Base-by-base conservation (phyloP, 1,284 basidiomycete species). In the Fereydounia khargensis region DNA sequence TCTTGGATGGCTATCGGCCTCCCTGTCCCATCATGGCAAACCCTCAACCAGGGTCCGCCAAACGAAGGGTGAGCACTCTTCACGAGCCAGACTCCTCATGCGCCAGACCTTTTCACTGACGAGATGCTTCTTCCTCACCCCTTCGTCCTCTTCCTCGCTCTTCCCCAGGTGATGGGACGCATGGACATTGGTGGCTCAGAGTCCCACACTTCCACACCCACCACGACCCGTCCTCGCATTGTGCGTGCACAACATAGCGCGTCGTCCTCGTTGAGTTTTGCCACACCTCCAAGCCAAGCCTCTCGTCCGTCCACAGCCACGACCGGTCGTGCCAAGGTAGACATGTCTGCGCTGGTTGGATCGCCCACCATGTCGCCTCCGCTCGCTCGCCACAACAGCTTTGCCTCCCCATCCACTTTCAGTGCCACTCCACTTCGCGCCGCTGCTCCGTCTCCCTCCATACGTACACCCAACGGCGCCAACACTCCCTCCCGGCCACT, bases 131-230 rank as follows among this genome's bases (percentile, higher is more conserved):
- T n/a, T n/a, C n/a, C n/a, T n/a, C n/a, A n/a, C n/a, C n/a, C n/a
- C n/a, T n/a, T n/a, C n/a, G n/a, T n/a, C n/a, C n/a, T n/a, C n/a
- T n/a, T n/a, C n/a, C n/a, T n/a, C n/a, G n/a, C n/a, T n/a, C n/a
- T n/a, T n/a, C n/a, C n/a, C n/a, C n/a, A 57, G 43, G 59, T 59
- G 20, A 62, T 58, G 59, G 54, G 40, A 11, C 54, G 54, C 7
- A 58, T 57, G 48, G 54, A 62, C 14, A 30, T 41, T 14, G 56
- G 24, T 17, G 23, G 44, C 6, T 33, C 43, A 25, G 51, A 58
- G 10, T 51, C 59, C 16, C 43, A 47, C 10, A 49, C 51, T 17
- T 41, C 30, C 30, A 49, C 53, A 3, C 28, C 54, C 6, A 62
- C 28, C 6, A 48, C 44, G 9, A 37, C 58, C 14, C 47, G 58